Evolutionary conservation across 2,329 filamentous ascomycete species (phyloP).

Genomic region (Pseudophaeomoniella oleicola): DNA sequence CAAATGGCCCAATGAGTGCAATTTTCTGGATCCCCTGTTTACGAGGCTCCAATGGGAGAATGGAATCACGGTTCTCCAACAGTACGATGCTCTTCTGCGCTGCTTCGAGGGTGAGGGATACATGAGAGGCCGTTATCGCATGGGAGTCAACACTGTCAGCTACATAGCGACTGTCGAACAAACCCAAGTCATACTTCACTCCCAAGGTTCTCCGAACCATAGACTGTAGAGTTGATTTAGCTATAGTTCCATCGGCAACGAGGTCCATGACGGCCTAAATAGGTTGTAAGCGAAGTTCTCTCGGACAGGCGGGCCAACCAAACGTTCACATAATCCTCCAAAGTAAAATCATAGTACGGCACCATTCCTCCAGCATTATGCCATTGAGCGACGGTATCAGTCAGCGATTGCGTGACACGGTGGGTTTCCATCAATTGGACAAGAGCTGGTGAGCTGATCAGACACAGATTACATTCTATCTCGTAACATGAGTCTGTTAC

Average conservation of each 20-base stretch:
- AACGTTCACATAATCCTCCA: slow-evolving; percentile 22
- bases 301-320: background rate
- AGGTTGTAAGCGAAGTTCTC: slow-evolving; percentile 1
- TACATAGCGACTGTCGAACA: slow-evolving; percentile 26
- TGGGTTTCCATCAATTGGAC: slow-evolving; percentile 23
- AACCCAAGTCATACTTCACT: slow-evolving; percentile 29
- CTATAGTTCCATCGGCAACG: slow-evolving; percentile 21
- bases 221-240: slow-evolving; percentile 19
- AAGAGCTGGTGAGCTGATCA: background rate
- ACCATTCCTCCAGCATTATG: slow-evolving; percentile 31
- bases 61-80: slow-evolving; percentile 26
- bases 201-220: slow-evolving; percentile 23
- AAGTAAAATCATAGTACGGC: slow-evolving; percentile 30
- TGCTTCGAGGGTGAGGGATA: slow-evolving; percentile 24
- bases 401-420: slow-evolving; percentile 21
- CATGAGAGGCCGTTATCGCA: slow-evolving; percentile 20
- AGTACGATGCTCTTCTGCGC: slow-evolving; percentile 29
- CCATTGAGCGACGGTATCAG: slow-evolving; percentile 28
- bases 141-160: slow-evolving; percentile 18
- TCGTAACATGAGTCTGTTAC: background rate
- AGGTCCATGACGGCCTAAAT: slow-evolving; percentile 16
- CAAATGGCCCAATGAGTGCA: slow-evolving; percentile 22
- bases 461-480: too few relatives aligned
- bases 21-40: background rate
- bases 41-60: slow-evolving; percentile 16